Evolutionary conservation across 345 rosid genomes (phyloP).

Genomic region (Jatropha curcas): DNA sequence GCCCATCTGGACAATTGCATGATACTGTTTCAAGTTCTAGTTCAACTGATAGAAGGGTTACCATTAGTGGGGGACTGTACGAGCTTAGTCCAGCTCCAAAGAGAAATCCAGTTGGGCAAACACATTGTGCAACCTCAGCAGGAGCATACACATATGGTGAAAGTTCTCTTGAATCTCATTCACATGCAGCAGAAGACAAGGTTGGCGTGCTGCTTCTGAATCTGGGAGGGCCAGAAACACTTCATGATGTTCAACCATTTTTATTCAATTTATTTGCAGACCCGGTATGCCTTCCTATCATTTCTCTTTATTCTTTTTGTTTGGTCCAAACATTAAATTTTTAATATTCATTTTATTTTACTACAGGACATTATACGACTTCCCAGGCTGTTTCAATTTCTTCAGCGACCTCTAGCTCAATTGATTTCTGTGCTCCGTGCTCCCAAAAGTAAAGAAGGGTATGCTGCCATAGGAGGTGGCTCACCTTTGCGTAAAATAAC

Average conservation of each 20-base stretch:
- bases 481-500: slow-evolving; percentile 88
- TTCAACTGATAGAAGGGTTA: slow-evolving; percentile 14
- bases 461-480: slow-evolving; percentile 98
- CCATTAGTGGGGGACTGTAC: slow-evolving; percentile 16
- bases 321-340: neutral
- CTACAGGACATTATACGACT: slow-evolving; percentile 85
- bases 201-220: slow-evolving; percentile 84
- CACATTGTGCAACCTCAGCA: slow-evolving; percentile 30
- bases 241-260: slow-evolving; percentile 83
- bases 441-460: slow-evolving; percentile 90
- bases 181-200: slow-evolving; percentile 54
- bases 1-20: slow-evolving; percentile 20
- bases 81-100: slow-evolving; percentile 19
- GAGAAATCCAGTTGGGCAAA: slow-evolving; percentile 41
- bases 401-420: slow-evolving; percentile 73
- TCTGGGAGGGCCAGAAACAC: slow-evolving; percentile 87
- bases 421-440: slow-evolving; percentile 83
- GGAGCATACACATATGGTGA: slow-evolving; percentile 42
- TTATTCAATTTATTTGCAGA: slow-evolving; percentile 90
- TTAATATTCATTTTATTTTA: neutral
- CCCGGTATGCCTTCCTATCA: slow-evolving; percentile 50
- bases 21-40: slow-evolving; percentile 14
- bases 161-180: slow-evolving; percentile 24
- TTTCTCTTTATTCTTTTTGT: neutral
- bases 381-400: slow-evolving; percentile 82